A percentile compares a stretch with the other conserved stretches of the same genome.
phyloP scores from a whole-genome alignment of 106 monocot genomes.

The Allium fistulosum region DNA sequence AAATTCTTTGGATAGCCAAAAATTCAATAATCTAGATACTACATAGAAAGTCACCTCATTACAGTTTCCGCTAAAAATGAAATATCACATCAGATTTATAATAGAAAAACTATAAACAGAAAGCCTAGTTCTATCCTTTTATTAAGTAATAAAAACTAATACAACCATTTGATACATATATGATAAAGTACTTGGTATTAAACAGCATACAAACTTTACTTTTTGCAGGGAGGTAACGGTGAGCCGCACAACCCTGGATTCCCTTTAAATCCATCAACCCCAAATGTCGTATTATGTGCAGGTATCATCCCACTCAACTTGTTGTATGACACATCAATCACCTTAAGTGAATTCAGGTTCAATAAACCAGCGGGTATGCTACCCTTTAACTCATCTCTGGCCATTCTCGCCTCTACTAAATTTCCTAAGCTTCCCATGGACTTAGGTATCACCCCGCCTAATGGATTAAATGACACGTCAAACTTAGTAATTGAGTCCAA shows the following conservation, averaged over 20 bases:
- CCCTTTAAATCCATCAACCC: conserved; percentile 4
- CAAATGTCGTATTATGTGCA: background rate
- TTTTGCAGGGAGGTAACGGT: conserved; percentile 8
- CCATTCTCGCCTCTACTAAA: conserved; percentile 3
- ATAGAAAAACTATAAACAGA: no score
- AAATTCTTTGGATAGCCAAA: no score
- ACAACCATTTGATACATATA: no score
- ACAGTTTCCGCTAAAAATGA: no score
- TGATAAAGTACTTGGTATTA: no score
- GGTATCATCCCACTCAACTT: conserved; percentile 10
- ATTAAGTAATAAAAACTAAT: no score
- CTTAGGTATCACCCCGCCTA: conserved; percentile 3
- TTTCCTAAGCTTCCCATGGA: conserved; percentile 8
- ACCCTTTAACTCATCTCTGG: conserved; percentile 3
- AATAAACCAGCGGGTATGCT: conserved; percentile 3
- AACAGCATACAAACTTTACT: background rate
- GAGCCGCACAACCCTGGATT: conserved; percentile 8
- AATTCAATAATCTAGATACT: no score
- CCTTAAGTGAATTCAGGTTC: background rate
- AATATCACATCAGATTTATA: no score
- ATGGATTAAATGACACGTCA: conserved; percentile 5
- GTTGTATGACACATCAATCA: conserved; percentile 9
- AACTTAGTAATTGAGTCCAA: background rate
- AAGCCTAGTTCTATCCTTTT: no score
- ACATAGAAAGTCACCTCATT: no score